Base-by-base conservation (phyloP, 1,139 yeast genomes). In the Blastobotrys buckinghamii region DNA sequence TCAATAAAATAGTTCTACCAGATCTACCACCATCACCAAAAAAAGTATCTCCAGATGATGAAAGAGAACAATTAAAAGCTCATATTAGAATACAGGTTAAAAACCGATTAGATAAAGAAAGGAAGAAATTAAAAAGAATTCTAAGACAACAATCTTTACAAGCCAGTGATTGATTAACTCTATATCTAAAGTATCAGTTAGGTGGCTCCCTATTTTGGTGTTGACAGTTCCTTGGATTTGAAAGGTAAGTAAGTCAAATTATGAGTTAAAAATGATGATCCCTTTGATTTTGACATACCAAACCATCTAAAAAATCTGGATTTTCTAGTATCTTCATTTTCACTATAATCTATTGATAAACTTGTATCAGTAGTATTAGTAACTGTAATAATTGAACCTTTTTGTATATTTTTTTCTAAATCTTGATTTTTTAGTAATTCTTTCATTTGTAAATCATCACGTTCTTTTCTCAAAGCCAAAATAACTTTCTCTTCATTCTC, bases 71-170 rank as follows among this genome's bases (percentile, higher is more conserved):
- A 41, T 52, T 60, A 13, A 12, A 9, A n/a, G 37, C 42, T 10
- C 64, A 61, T 44, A 60, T 65, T 1, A 53, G 64, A n/a, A 51
- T 57, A 26, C 64, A 65, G 2, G 66, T 62, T 20, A 53, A 54
- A 34, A 51, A 54, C 32, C 52, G 64, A 16, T 50, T 62, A 32
- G 63, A 59, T 24, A 49, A 60, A n/a, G 66, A 62, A 39, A 45
- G 44, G 8, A 42, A 24, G n/a, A 44, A 40, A 7, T 29, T 47
- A 36, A 39, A 36, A 16, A n/a, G 26, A 19, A n/a, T 32, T 24
- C 7, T 44, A 8, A 44, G 22, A 32, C 5, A 19, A 6, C 20
- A 29, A 27, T 42, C 4, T 20, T 34, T 39, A 40, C 13, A 26
- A 16, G n/a, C 49, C 49, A 15, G 49, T 40, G 1, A 27, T 48